A percentile compares a stretch with the other conserved stretches of the same genome.
Evolutionary conservation across 257 asterid species (phyloP).

Genomic region (Orobanche coerulescens): DNA sequence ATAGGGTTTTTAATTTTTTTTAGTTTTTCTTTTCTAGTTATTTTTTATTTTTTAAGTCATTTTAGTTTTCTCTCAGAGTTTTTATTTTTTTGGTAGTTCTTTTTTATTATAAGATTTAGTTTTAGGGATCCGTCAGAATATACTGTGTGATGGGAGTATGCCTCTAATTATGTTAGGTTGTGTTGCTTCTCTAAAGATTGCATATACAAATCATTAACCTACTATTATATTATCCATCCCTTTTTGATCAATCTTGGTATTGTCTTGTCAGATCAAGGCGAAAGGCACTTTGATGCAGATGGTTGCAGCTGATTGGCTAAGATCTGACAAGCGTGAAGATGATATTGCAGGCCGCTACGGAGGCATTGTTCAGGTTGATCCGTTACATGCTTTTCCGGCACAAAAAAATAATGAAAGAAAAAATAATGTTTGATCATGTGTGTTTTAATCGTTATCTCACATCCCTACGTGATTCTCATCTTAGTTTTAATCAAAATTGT

Average conservation of each 20-base stretch:
- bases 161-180: too few relatives aligned
- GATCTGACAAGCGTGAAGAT: conserved; percentile 65
- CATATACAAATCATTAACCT: neutral
- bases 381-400: neutral
- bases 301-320: conserved; percentile 85
- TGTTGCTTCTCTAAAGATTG: neutral
- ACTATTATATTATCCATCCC: neutral
- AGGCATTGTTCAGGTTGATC: conserved; percentile 83
- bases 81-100: too few relatives aligned
- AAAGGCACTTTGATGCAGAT: conserved; percentile 58
- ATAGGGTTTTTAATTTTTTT: too few relatives aligned
- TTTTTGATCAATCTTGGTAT: neutral
- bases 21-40: too few relatives aligned
- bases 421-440: neutral
- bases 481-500: conserved; percentile 13
- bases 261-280: conserved; percentile 48
- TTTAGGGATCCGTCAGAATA: too few relatives aligned
- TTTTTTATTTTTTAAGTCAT: too few relatives aligned
- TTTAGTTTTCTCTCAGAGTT: too few relatives aligned
- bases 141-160: too few relatives aligned
- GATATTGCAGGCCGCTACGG: conserved; percentile 61
- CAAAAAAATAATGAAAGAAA: neutral
- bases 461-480: conserved; percentile 5
- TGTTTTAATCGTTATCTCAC: too few relatives aligned
- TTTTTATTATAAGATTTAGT: too few relatives aligned